phyloP scores from a whole-genome alignment of 106 monocot genomes.

The Iris macrosiphon region DNA sequence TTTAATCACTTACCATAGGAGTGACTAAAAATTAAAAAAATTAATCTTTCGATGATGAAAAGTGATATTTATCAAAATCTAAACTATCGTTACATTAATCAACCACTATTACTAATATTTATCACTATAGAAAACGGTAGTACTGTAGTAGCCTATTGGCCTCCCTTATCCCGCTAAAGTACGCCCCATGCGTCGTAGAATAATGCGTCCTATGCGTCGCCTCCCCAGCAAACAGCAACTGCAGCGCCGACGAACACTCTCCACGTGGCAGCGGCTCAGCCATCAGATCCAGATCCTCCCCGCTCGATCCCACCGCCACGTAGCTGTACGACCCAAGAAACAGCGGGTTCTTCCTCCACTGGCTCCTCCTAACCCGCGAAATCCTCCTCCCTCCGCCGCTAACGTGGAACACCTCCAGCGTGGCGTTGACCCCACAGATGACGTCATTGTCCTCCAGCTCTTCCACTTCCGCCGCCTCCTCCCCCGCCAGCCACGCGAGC shows the following conservation, averaged over 20 bases:
- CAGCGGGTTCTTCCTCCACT: conserved; percentile 55
- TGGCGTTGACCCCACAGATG: conserved; percentile 34
- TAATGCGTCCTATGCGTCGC: conserved; percentile 83
- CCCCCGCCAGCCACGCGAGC: conserved; percentile 60
- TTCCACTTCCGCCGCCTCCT: conserved; percentile 58
- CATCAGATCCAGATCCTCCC: conserved; percentile 67
- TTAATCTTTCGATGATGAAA: too few relatives aligned
- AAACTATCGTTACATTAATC: too few relatives aligned
- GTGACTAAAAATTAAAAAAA: too few relatives aligned
- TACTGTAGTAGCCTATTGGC: conserved; percentile 50
- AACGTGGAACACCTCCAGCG: conserved; percentile 27
- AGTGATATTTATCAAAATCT: too few relatives aligned
- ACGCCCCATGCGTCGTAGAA: conserved; percentile 81
- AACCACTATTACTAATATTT: too few relatives aligned
- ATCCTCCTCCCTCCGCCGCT: too few relatives aligned
- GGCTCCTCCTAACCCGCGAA: conserved; percentile 25
- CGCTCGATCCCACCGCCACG: conserved; percentile 72
- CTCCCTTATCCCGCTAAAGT: conserved; percentile 74
- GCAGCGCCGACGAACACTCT: conserved; percentile 12
- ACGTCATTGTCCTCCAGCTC: conserved; percentile 45
- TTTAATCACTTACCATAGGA: too few relatives aligned
- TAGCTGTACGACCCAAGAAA: conserved; percentile 84
- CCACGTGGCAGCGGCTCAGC: conserved; percentile 58
- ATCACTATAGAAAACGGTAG: too few relatives aligned
- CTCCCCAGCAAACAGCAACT: conserved; percentile 71